Percentiles rank a stretch among this genome's conserved stretches.
Evolutionary conservation across 208 protist species (phyloP).

Genomic region (Kentomonas sorsogonicus): DNA sequence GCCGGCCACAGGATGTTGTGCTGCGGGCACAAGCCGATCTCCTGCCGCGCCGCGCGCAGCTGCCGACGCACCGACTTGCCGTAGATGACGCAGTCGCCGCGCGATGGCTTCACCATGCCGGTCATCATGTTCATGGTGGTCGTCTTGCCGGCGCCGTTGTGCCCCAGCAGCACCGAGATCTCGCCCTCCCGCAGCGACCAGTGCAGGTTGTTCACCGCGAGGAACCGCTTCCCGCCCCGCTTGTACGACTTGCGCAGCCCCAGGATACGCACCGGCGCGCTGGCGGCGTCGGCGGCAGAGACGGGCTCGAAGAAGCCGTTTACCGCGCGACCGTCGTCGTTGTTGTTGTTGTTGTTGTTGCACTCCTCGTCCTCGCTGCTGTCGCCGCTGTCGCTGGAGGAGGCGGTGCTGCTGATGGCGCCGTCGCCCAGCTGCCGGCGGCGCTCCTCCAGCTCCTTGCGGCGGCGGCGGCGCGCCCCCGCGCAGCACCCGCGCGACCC

Average conservation of each 20-base stretch:
- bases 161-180: constrained; percentile 59
- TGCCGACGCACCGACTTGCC: constrained; percentile 55
- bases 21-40: constrained; percentile 92
- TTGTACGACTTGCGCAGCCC: constrained; percentile 32
- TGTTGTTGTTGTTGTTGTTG: constrained; percentile 1
- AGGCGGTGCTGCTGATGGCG: constrained; percentile 1
- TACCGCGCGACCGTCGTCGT: constrained; percentile 1
- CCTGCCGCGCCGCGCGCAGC: constrained; percentile 36
- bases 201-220: constrained; percentile 59
- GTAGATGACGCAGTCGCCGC: constrained; percentile 66
- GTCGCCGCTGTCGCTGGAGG: constrained; percentile 8
- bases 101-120: constrained; percentile 53
- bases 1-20: constrained; percentile 91
- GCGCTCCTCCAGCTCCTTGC: background rate
- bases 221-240: constrained; percentile 26
- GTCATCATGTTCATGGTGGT: constrained; percentile 81
- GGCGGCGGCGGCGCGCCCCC: no score
- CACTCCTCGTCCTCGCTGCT: constrained; percentile 12
- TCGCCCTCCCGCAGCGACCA: constrained; percentile 43
- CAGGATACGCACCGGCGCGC: constrained; percentile 18
- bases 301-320: constrained; percentile 1
- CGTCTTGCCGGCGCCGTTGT: constrained; percentile 71
- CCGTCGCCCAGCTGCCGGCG: background rate
- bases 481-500: no score
- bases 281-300: background rate